These are phyloP conservation scores for Exophiala dermatitidis DNA, from an alignment of 2,329 filamentous ascomycete genomes.

Conservation along the genomic window DNA sequence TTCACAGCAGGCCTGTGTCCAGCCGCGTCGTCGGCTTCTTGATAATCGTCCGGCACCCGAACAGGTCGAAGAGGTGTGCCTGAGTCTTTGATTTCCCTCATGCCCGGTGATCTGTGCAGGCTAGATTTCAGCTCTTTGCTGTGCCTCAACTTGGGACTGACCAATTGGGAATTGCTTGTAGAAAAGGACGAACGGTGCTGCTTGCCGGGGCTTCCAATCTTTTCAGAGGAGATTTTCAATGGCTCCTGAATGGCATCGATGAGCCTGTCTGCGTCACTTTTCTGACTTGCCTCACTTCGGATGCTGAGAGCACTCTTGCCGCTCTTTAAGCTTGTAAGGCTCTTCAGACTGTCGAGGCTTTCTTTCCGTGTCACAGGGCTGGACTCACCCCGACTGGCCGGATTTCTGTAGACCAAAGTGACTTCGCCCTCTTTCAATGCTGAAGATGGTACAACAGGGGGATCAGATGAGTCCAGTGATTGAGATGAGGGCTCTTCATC, in stretches of 20 bases:
- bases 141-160: conserved; percentile 7
- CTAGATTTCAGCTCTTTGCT: conserved; percentile 21
- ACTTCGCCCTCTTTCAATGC: conserved; percentile 33
- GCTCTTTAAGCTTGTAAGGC: conserved; percentile 31
- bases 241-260: conserved; percentile 39
- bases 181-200: background rate
- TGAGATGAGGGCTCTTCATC: background rate
- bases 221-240: conserved; percentile 20
- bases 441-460: conserved; percentile 17
- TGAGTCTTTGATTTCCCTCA: conserved; percentile 32
- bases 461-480: background rate
- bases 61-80: conserved; percentile 32
- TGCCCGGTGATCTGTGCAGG: conserved; percentile 25
- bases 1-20: conserved; percentile 2
- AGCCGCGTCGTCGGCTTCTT: conserved; percentile 3
- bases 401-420: conserved; percentile 30
- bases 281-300: conserved; percentile 19
- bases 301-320: conserved; percentile 18
- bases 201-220: background rate
- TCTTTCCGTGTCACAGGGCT: conserved; percentile 24
- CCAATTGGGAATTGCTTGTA: background rate
- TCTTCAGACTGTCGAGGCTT: conserved; percentile 32
- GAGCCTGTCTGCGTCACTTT: conserved; percentile 37
- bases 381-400: conserved; percentile 25
- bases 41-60: conserved; percentile 28